Percentiles rank a stretch among this genome's conserved stretches.
These are phyloP conservation scores for Pythium folliculosum DNA, from an alignment of 352 stramenopile genomes.

Conservation along the genomic window DNA sequence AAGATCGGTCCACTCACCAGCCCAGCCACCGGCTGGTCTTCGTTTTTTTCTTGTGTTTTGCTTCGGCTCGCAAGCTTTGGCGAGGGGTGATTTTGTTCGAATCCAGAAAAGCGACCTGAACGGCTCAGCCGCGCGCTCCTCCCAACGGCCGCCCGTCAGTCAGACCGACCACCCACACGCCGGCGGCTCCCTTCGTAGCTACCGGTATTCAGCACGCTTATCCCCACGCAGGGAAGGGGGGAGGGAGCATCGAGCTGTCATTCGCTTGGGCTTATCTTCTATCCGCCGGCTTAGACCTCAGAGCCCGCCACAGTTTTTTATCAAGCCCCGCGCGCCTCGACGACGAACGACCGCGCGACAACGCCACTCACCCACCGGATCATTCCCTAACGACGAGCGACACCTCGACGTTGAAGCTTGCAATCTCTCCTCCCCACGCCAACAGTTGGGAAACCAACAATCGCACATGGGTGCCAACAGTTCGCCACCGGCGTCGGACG, in stretches of 20 bases:
- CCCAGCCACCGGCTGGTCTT: conserved; percentile 5
- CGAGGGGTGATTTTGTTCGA: conserved; percentile 28
- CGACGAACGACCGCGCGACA: conserved; percentile 24
- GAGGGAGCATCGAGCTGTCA: not conserved
- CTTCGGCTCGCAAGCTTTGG: conserved; percentile 8
- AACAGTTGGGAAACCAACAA: conserved; percentile 27
- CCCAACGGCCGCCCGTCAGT: conserved; percentile 28
- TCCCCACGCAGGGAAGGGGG: not conserved
- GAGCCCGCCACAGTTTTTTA: conserved; percentile 7
- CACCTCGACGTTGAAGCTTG: conserved; percentile 28
- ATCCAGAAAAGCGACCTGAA: conserved; percentile 33
- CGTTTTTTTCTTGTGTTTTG: conserved; percentile 4
- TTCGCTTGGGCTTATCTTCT: conserved; percentile 3
- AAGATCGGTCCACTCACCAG: conserved; percentile 26
- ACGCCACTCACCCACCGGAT: conserved; percentile 1
- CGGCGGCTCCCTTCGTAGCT: conserved; percentile 17
- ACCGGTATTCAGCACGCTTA: conserved; percentile 29
- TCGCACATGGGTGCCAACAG: conserved; percentile 32
- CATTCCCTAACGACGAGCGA: conserved; percentile 14
- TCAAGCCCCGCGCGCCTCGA: not conserved
- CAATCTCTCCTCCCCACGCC: conserved; percentile 4
- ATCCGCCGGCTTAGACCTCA: conserved; percentile 7
- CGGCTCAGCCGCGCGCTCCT: conserved; percentile 24
- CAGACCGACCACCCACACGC: conserved; percentile 12
- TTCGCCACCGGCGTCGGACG: conserved; percentile 26